phyloP scores from a whole-genome alignment of 495 filamentous ascomycete species.

The Penicillium chermesinum region DNA sequence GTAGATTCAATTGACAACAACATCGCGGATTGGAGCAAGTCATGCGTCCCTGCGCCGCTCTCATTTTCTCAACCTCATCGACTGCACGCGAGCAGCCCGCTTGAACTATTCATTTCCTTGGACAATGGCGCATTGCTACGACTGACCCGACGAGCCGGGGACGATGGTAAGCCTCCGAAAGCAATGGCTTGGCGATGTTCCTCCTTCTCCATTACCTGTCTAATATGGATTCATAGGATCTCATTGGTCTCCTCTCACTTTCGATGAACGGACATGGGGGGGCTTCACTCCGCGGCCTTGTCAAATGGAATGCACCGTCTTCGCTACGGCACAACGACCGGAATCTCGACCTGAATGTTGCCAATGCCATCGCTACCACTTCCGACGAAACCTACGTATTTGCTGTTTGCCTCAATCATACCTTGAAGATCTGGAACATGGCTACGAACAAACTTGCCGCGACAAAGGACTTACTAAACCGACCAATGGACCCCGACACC shows the following conservation, averaged over 20 bases:
- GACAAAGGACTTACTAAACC: conserved; percentile 65
- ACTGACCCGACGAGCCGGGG: conserved; percentile 59
- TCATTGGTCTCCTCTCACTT: conserved; percentile 71
- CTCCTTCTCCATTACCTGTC: not conserved
- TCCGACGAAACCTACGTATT: conserved; percentile 68
- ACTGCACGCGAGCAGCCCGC: conserved; percentile 63
- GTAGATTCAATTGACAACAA: conserved; percentile 62
- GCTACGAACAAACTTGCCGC: conserved; percentile 64
- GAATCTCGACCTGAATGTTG: conserved; percentile 59
- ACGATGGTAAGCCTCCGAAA: conserved; percentile 51
- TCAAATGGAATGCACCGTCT: conserved; percentile 63
- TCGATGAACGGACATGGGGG: conserved; percentile 76
- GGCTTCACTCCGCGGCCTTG: conserved; percentile 62
- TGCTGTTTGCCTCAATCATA: conserved; percentile 81
- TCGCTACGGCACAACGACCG: conserved; percentile 60
- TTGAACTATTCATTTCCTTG: conserved; percentile 73
- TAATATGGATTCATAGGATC: conserved; percentile 34
- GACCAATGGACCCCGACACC: conserved; percentile 50
- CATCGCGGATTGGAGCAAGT: conserved; percentile 70
- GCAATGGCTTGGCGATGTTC: not conserved
- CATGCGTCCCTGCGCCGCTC: conserved; percentile 63
- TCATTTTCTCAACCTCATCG: conserved; percentile 75
- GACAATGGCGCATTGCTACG: conserved; percentile 77
- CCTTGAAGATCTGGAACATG: conserved; percentile 80
- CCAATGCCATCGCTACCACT: conserved; percentile 58